Percentiles rank a stretch among this genome's conserved stretches.
phyloP scores from a whole-genome alignment of 441 rosid species.

The Pelargonium australe region DNA sequence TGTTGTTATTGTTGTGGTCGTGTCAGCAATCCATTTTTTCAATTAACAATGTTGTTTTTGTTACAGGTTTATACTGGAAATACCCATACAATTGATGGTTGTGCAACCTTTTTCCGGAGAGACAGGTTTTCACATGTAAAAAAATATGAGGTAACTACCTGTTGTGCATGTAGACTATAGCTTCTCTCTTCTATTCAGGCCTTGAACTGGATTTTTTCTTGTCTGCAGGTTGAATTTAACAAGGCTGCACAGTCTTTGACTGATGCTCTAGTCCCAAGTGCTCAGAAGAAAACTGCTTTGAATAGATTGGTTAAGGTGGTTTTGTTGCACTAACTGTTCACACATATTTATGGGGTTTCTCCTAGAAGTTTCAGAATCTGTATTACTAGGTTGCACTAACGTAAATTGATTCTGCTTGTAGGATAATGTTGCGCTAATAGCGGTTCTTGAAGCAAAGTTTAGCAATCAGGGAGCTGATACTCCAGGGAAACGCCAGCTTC shows the following conservation, averaged over 20 bases:
- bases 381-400: constrained; percentile 15
- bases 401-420: constrained; percentile 22
- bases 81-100: constrained; percentile 65
- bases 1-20: no score
- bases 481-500: constrained; percentile 90
- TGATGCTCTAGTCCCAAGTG: constrained; percentile 72
- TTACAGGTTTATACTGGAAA: constrained; percentile 80
- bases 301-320: constrained; percentile 79
- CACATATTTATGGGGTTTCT: constrained; percentile 3
- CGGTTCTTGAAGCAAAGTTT: constrained; percentile 90
- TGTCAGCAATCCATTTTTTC: no score
- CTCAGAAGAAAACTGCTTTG: constrained; percentile 87
- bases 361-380: not conserved
- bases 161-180: constrained; percentile 4
- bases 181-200: constrained; percentile 11
- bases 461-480: constrained; percentile 75
- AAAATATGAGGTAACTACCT: constrained; percentile 83
- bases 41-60: constrained; percentile 11
- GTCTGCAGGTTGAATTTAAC: constrained; percentile 87
- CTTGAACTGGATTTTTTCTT: constrained; percentile 20
- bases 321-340: not conserved
- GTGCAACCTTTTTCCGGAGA: constrained; percentile 98
- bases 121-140: constrained; percentile 96
- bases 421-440: constrained; percentile 97
- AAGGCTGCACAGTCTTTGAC: constrained; percentile 99